Base-by-base conservation (phyloP, 768 basidiomycete genomes). In the Lanmaoa rubissima region DNA sequence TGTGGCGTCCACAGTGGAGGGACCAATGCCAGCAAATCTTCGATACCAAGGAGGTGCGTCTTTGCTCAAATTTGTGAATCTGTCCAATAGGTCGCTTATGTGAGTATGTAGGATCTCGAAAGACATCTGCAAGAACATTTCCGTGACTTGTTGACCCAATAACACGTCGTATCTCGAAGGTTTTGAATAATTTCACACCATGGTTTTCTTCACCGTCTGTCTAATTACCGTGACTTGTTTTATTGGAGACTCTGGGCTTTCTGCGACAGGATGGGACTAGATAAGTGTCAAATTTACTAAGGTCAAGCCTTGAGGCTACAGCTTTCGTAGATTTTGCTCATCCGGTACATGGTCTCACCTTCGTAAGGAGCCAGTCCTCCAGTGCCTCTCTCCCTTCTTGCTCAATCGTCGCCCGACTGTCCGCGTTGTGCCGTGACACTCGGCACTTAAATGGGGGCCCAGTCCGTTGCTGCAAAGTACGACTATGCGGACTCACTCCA, bases 11-110 rank as follows among this genome's bases (percentile, higher is more conserved):
- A 16, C 48, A 64, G 3, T 58, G 58, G 54, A 59, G 62, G 47
- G 65, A 69, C 7, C 71, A 61, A 49, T 71, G 70, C 41, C 64
- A 58, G 24, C 62, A 61, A 13, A n/a, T 56, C 2, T 71, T 73
- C 41, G 70, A 71, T 55, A 45, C 63, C 54, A 71, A 63, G 39
- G 70, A 71, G 69, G 70, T 69, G 34, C n/a, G 61, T 41, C 26
- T 44, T 24, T 14, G 2, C 28, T 31, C 10, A 1, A 32, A 14
- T 7, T 9, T 8, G 28, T 45, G 48, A 35, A 12, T n/a, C 32
- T 24, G 13, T 6, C 17, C 3, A 8, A n/a, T 2, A 8, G 21
- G 14, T 26, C 14, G 26, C 32, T 65, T 3, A 61, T 11, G 13
- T 39, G 2, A 16, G 11, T n/a, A 13, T 12, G 12, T 26, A 68